Evolutionary conservation across 495 filamentous ascomycete species (phyloP).

Genomic region (Achaetomiella virescens): DNA sequence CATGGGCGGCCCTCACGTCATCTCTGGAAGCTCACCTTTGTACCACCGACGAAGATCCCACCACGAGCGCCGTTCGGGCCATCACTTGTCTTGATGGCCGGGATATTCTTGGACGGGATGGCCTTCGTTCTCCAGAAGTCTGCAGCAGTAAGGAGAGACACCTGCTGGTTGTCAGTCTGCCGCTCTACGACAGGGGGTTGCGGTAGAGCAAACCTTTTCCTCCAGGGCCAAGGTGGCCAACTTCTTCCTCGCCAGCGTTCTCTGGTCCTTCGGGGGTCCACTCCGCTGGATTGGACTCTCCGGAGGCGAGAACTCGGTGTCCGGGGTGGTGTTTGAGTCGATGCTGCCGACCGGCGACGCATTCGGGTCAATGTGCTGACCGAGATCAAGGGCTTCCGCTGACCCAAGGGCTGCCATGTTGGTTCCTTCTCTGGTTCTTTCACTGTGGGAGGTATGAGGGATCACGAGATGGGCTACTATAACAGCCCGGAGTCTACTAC

Average conservation of each 20-base stretch:
- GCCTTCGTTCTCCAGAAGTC: constrained; percentile 76
- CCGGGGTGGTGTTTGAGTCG: constrained; percentile 41
- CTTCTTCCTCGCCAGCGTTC: constrained; percentile 36
- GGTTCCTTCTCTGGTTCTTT: neutral
- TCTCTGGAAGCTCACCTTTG: constrained; percentile 40
- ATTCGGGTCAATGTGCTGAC: constrained; percentile 31
- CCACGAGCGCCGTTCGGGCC: constrained; percentile 76
- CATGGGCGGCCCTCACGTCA: constrained; percentile 10
- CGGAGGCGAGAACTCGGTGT: constrained; percentile 47
- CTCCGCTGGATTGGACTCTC: constrained; percentile 37
- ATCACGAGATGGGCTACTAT: neutral
- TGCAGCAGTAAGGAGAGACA: constrained; percentile 55
- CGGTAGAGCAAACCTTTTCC: constrained; percentile 42
- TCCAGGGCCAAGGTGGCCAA: constrained; percentile 43
- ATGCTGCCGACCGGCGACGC: constrained; percentile 35
- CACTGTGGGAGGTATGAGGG: neutral
- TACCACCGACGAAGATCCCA: constrained; percentile 58
- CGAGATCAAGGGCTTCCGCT: constrained; percentile 25
- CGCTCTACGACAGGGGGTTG: neutral
- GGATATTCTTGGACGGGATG: constrained; percentile 62
- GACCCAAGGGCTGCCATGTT: constrained; percentile 13
- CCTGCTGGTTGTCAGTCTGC: constrained; percentile 35
- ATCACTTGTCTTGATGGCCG: constrained; percentile 67
- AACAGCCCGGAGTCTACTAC: neutral
- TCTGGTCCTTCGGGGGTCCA: constrained; percentile 25